Evolutionary conservation across 1,284 basidiomycete species (phyloP), one percentile per base, ranked within the genome.

Genomic region (Trichosporon ovoides): DNA sequence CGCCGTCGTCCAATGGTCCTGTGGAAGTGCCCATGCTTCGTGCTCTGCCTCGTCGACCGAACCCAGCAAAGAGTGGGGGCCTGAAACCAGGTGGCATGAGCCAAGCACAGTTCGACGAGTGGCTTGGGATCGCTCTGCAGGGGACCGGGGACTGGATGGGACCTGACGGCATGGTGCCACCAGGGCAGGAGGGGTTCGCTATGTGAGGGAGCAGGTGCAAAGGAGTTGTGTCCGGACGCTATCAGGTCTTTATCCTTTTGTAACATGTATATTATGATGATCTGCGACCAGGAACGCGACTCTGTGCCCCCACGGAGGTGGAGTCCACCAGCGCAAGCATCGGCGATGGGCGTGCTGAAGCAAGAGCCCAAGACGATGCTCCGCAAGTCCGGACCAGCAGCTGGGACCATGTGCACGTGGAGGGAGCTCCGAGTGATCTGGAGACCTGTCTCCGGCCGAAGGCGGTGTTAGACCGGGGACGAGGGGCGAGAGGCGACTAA

Each of bases 11-110:
- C 19, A 28, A 36, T 16, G 55, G 53, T 37, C 53, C 56, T 7
- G 64, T 68, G 55, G 67, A 68, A 24, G 67, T 70, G n/a, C 68
- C 68, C 0, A 69, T 70, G 67, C 62, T 70, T 19, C 64, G 65
- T 12, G 61, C 66, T 1, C 55, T 70, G 31, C 67, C 67, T 11
- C 60, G 68, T 16, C 54, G 60, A 31, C 28, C 56, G 9, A 58
- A 60, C 16, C 35, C 49, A 13, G 38, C 24, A 16, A 43, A 37
- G 11, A 52, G 37, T 16, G 36, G 34, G 19, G 60, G 52, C 10
- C 38, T 37, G 6, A 51, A 36, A 14, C 52, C 54, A 16, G 38
- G 54, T 13, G 28, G 28, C 36, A 49, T 63, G 35, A 57, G 52
- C 33, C 61, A 61, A 40, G 58, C 57, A 22, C 55, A 64, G 53